Evolutionary conservation across 2,329 filamentous ascomycete species (phyloP), one percentile per base, ranked within the genome.

Genomic region (Colletotrichum orbiculare): DNA sequence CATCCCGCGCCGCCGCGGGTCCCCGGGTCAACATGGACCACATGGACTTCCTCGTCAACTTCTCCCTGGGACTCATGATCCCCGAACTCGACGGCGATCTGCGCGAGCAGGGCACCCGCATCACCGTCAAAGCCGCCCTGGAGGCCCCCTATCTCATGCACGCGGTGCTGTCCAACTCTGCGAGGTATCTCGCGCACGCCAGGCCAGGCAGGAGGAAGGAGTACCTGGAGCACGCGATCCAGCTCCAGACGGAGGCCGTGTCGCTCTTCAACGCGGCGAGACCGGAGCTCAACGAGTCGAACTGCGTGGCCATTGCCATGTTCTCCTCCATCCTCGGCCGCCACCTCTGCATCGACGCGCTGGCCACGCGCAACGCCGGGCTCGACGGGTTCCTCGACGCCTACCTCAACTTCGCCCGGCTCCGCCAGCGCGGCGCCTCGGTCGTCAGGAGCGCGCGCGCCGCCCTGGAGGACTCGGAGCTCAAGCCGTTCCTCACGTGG

Each of bases 111-210:
- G 59, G 64, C 25, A 57, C 73, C 50, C 35, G 63, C 17, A 15
- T 72, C 4, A 68, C 69, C 6, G 56, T 77, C 4, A 68, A 70
- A 17, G 59, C 60, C 6, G 70, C 66, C 9, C 65, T 77, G 2
- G 60, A 70, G 6, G 64, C 69, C 2, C 75, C 77, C 2, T 79
- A 76, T 60, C 72, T 80, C 35, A 67, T 80, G 54, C 70, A 79
- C 64, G 69, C 75, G 58, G 55, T 79, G 9, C 72, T 79, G 13
- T 75, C 77, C 34, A 74, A 77, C 43, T 77, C 77, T 12, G 73
- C 78, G 2, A 72, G 74, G 2, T 76, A 78, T 54, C 68, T 78
- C 2, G 73, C 76, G 4, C 69, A 67, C 39, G 37, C 75, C 2
- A 65, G 70, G 8, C 74, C 73, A 1, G 67, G 69, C 10, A 66